Conservation (phyloP, 2,329 filamentous ascomycete species). For the Tothia fuscella region DNA sequence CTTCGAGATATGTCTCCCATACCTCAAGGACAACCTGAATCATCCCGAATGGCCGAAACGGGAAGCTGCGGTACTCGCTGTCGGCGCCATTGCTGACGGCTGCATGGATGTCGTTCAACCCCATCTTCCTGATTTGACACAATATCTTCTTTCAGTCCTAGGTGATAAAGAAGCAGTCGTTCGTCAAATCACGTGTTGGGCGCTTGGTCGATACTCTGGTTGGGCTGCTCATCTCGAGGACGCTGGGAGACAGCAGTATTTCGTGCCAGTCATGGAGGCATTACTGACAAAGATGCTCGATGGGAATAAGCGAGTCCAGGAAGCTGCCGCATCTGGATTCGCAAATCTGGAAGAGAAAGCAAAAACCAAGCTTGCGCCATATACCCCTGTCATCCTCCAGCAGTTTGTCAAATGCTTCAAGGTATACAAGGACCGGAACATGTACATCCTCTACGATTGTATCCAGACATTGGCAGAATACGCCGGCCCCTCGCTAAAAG, state of each 20-base stretch:
- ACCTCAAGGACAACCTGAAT: slow-evolving; percentile 78
- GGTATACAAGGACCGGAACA: slow-evolving; percentile 97
- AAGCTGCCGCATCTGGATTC: slow-evolving; percentile 90
- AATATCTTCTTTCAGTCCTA: slow-evolving; percentile 78
- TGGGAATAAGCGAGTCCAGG: slow-evolving; percentile 94
- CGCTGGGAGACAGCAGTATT: slow-evolving; percentile 61
- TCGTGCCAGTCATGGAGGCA: slow-evolving; percentile 94
- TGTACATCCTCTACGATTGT: slow-evolving; percentile 97
- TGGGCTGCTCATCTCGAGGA: slow-evolving; percentile 75
- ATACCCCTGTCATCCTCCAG: slow-evolving; percentile 77
- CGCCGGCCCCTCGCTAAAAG: slow-evolving; percentile 70
- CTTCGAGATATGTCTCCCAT: slow-evolving; percentile 85
- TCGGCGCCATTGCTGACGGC: slow-evolving; percentile 89
- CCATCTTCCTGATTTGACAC: slow-evolving; percentile 79
- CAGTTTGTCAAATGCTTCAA: slow-evolving; percentile 88
- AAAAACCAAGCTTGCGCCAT: slow-evolving; percentile 66
- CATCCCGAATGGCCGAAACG: slow-evolving; percentile 84
- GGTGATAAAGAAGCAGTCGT: slow-evolving; percentile 82
- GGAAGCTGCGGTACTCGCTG: slow-evolving; percentile 84
- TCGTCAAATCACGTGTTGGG: slow-evolving; percentile 96
- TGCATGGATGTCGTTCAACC: slow-evolving; percentile 84
- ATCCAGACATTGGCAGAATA: slow-evolving; percentile 93
- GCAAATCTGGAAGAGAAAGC: slow-evolving; percentile 93
- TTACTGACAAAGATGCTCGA: slow-evolving; percentile 92
- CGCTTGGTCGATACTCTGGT: slow-evolving; percentile 79